Base-by-base conservation (phyloP, 768 basidiomycete species). In the Boletus pseudo-olivaceus region DNA sequence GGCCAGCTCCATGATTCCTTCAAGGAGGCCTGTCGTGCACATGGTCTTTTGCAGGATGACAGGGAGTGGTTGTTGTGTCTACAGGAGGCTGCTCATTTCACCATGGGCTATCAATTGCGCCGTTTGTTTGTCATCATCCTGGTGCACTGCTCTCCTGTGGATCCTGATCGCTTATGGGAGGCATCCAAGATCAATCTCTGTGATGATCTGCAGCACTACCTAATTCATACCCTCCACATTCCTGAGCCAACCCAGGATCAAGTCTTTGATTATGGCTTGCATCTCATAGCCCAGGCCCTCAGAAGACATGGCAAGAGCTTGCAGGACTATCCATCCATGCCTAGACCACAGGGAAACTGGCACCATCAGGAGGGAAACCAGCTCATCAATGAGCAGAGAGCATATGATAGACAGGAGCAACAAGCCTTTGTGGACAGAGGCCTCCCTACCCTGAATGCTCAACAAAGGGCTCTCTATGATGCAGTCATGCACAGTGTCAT, bases 41-140 rank as follows among this genome's bases (percentile, higher is more conserved):
- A 49, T 7, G 78, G 76, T 1, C 69, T 82, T 0, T 64, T 82
- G 5, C 70, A 78, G 20, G 73, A 79, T 71, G 75, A 82, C 60
- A 60, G 59, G n/a, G 78, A 82, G 58, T 81, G 76, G 75, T 17
- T 61, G 0, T 54, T 56, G 7, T 81, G 78, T 58, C 53, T 82
- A 0, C 7, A 61, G 17, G 78, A 82, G 14, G 78, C 75, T 37
- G 53, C 63, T 15, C 30, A 49, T 4, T 23, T 23, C 4, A 23
- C 2, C 23, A 23, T 14, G 11, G 34, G 34, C 14, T 15, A 0
- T 15, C 34, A 35, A 35, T 2, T 35, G 0, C 14, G 14, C 1
- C 34, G 12, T 4, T 6, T 35, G 1, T 35, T 35, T 15, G 14
- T 35, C 6, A 6, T 35, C 2, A 35, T 35, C 34, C 14, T 35